A percentile compares a stretch with the other conserved stretches of the same genome.
These are phyloP conservation scores for Alectoria sarmentosa DNA, from an alignment of 495 filamentous ascomycete genomes.

Conservation along the genomic window DNA sequence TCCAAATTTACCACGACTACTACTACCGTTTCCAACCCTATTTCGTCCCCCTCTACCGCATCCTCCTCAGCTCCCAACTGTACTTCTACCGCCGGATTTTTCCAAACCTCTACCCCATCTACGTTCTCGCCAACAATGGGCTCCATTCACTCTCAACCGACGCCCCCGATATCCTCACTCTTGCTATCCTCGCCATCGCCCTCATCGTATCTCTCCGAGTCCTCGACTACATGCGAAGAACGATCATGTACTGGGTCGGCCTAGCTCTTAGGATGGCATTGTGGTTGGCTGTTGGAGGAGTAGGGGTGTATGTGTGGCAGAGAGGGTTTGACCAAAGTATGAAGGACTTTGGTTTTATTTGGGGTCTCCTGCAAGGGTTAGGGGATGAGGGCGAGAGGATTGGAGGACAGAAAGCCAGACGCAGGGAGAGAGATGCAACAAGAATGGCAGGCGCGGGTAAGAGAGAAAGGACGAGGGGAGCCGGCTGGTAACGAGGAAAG, in stretches of 20 bases:
- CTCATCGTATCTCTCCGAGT: slow-evolving; percentile 58
- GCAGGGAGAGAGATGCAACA: slow-evolving; percentile 23
- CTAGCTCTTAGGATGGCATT: slow-evolving; percentile 51
- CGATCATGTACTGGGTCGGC: slow-evolving; percentile 67
- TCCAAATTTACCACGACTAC: slow-evolving; percentile 31
- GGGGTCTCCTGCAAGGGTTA: slow-evolving; percentile 50
- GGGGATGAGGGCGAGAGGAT: slow-evolving; percentile 46
- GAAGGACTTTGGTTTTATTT: slow-evolving; percentile 50
- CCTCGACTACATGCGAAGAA: slow-evolving; percentile 56
- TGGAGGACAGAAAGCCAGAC: slow-evolving; percentile 23
- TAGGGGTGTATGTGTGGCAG: slow-evolving; percentile 51
- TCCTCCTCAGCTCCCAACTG: slow-evolving; percentile 30
- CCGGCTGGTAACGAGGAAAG: slow-evolving; percentile 24
- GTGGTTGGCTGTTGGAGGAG: slow-evolving; percentile 46
- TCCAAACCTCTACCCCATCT: slow-evolving; percentile 37
- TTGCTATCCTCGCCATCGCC: slow-evolving; percentile 47
- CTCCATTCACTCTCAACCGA: slow-evolving; percentile 45
- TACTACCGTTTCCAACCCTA: slow-evolving; percentile 35
- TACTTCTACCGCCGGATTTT: slow-evolving; percentile 34
- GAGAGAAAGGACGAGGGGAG: slow-evolving; percentile 28
- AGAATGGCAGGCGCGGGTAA: slow-evolving; percentile 24
- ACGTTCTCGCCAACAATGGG: slow-evolving; percentile 29
- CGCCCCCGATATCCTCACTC: slow-evolving; percentile 53
- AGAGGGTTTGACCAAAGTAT: slow-evolving; percentile 55
- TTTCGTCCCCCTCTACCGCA: slow-evolving; percentile 31